Percentiles rank a stretch among this genome's conserved stretches.
These are phyloP conservation scores for Pterocarpus santalinus DNA, from an alignment of 306 rosid genomes.

Conservation along the genomic window DNA sequence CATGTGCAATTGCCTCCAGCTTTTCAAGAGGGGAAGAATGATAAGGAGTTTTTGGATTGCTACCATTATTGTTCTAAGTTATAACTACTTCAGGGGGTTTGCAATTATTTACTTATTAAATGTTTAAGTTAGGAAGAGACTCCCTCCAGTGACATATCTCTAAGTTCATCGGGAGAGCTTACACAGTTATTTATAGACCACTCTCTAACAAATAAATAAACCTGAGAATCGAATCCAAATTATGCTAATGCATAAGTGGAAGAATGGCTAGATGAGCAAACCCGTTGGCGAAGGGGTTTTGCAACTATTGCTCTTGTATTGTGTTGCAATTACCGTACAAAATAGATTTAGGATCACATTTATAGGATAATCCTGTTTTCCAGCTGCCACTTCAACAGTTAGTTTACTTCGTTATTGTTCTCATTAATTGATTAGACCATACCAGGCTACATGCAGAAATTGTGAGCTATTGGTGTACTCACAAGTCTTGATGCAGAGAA, in stretches of 20 bases:
- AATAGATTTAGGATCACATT: neutral
- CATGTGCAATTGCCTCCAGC: neutral
- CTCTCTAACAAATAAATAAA: too few relatives aligned
- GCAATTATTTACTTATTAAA: too few relatives aligned
- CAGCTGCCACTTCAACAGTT: conserved; percentile 9
- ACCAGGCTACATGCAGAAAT: neutral
- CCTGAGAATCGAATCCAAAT: too few relatives aligned
- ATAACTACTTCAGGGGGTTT: too few relatives aligned
- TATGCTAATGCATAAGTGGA: too few relatives aligned
- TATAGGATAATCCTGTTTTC: conserved; percentile 22
- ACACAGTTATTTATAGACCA: too few relatives aligned
- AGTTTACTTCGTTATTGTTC: conserved; percentile 10
- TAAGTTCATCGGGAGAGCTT: too few relatives aligned
- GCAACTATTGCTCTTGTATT: neutral
- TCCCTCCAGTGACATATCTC: too few relatives aligned
- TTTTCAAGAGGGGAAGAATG: neutral
- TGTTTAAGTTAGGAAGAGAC: too few relatives aligned
- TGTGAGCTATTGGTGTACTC: neutral
- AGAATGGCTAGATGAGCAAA: too few relatives aligned
- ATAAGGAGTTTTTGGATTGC: too few relatives aligned
- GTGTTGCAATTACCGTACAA: neutral
- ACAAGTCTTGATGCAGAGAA: neutral
- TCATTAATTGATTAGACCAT: conserved; percentile 20
- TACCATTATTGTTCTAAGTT: too few relatives aligned
- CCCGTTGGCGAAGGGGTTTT: neutral